Conservation (phyloP, 23 red algal species). For the Cyanidioschyzon merolae region DNA sequence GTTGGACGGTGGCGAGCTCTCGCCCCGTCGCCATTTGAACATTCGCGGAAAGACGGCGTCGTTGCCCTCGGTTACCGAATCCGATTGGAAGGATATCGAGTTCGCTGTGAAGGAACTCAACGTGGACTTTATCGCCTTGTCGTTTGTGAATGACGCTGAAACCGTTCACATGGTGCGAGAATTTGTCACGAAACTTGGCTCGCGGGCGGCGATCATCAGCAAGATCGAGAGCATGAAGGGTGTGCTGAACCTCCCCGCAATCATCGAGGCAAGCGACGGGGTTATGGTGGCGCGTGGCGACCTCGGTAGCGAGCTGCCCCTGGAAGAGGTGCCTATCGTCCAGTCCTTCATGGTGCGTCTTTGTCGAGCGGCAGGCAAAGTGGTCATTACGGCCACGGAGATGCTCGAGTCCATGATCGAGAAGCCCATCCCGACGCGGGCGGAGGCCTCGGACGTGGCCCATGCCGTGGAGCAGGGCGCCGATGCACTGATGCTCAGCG, state of each 20-base stretch:
- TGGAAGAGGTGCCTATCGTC: conserved; percentile 68
- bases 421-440: conserved; percentile 83
- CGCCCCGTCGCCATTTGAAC: conserved; percentile 72
- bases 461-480: conserved; percentile 91
- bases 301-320: conserved; percentile 85
- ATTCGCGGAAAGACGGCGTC: conserved; percentile 66
- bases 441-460: conserved; percentile 89
- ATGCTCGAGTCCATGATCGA: conserved; percentile 98
- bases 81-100: conserved; percentile 73
- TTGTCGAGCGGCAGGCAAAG: conserved; percentile 78
- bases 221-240: conserved; percentile 99
- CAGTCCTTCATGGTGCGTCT: conserved; percentile 92
- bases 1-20: conserved; percentile 60
- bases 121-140: conserved; percentile 80
- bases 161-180: conserved; percentile 63
- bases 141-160: conserved; percentile 71
- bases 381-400: conserved; percentile 85
- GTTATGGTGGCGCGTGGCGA: conserved; percentile 98
- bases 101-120: conserved; percentile 71
- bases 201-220: conserved; percentile 73
- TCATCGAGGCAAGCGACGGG: conserved; percentile 69
- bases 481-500: conserved; percentile 94
- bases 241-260: conserved; percentile 56
- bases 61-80: conserved; percentile 79
- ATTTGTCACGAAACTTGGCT: conserved; percentile 21